Percentiles rank a stretch among this genome's conserved stretches.
These are phyloP conservation scores for Plasmodium cynomolgi DNA, from an alignment of 169 alveolate genomes.

Conservation along the genomic window DNA sequence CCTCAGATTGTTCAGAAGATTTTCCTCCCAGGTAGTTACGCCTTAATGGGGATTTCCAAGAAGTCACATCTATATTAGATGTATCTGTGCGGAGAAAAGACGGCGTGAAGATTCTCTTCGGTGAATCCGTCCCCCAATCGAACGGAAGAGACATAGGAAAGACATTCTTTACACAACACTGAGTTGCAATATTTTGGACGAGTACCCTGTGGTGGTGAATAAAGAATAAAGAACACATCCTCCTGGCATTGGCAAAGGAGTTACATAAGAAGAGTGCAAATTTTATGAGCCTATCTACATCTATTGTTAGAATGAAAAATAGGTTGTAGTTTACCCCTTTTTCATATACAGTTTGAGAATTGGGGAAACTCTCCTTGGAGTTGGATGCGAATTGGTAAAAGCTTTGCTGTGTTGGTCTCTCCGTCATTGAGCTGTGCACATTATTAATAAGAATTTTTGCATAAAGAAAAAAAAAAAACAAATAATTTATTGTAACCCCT, in stretches of 20 bases:
- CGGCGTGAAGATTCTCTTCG: background rate
- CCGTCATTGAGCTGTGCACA: conserved; percentile 5
- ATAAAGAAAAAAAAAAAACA: conserved; percentile 48
- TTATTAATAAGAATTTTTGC: conserved; percentile 8
- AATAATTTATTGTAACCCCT: conserved; percentile 12
- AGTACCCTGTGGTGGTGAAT: conserved; percentile 19
- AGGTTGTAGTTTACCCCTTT: conserved; percentile 13
- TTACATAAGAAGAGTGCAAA: conserved; percentile 18
- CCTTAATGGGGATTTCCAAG: background rate
- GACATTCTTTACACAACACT: background rate
- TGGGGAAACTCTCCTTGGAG: background rate
- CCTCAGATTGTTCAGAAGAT: background rate
- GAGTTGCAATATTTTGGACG: conserved; percentile 24
- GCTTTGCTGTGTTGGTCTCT: background rate
- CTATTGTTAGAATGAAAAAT: conserved; percentile 26
- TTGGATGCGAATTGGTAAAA: background rate
- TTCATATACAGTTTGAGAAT: background rate
- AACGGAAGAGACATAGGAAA: too few species aligned
- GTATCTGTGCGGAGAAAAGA: background rate
- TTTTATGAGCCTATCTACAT: conserved; percentile 7
- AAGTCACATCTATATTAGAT: background rate
- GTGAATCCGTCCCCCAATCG: background rate
- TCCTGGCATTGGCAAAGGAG: conserved; percentile 14
- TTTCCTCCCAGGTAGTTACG: background rate
- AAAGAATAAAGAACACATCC: conserved; percentile 20